Evolutionary conservation across 441 rosid genomes (phyloP).

Genomic region (Pelargonium fulgidum): DNA sequence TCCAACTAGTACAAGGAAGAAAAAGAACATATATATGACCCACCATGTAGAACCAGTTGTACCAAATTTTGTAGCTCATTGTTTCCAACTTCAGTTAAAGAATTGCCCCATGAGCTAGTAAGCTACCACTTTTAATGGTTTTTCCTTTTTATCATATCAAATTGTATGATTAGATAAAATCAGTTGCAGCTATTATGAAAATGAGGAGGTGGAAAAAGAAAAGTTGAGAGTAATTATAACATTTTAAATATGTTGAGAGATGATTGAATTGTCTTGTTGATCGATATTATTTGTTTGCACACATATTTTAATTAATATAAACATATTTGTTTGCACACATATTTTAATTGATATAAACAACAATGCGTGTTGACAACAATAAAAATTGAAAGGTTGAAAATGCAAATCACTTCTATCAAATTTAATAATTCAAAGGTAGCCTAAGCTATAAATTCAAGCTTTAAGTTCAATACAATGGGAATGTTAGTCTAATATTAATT

Average conservation of each 20-base stretch:
- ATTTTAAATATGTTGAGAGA: not conserved
- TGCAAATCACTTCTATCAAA: no score
- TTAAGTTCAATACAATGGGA: no score
- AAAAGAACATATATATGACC: not conserved
- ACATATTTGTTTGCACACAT: no score
- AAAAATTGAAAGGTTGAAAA: no score
- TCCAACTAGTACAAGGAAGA: no score
- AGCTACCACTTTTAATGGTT: not conserved
- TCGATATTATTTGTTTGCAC: not conserved
- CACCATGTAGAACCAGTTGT: not conserved
- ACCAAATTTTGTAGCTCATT: not conserved
- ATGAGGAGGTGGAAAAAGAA: not conserved
- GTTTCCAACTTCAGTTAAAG: not conserved
- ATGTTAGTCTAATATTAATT: no score
- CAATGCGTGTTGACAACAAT: no score
- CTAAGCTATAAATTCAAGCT: no score
- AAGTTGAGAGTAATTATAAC: not conserved
- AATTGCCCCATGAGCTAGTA: not conserved
- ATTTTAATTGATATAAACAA: no score
- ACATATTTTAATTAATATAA: no score
- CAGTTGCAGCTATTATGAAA: not conserved
- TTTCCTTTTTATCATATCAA: not conserved
- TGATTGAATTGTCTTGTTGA: not conserved
- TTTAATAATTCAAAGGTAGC: no score
- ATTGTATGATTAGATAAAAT: not conserved